These are phyloP conservation scores for Tricholoma matsutake DNA, from an alignment of 768 basidiomycete genomes.

Conservation along the genomic window DNA sequence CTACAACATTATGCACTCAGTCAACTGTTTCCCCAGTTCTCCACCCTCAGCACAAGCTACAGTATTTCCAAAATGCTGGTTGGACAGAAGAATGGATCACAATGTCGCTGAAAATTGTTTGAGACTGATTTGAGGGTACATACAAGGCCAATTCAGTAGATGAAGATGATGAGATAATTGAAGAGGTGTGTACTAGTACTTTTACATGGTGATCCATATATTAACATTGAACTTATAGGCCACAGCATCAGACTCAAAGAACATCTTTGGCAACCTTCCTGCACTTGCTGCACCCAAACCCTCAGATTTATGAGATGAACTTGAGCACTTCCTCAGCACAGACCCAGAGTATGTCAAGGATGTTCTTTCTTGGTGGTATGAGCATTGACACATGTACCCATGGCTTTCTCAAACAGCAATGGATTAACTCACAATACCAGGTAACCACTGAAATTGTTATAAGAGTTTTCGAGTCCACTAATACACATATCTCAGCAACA, in stretches of 20 bases:
- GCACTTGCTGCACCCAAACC: not conserved
- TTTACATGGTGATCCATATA: not conserved
- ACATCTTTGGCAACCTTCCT: not conserved
- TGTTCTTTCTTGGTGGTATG: too few species aligned
- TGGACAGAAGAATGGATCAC: slow-evolving; percentile 31
- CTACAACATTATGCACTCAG: not conserved
- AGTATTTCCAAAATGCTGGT: slow-evolving; percentile 26
- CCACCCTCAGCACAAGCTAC: slow-evolving; percentile 32
- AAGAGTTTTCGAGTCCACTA: not conserved
- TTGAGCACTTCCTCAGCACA: slow-evolving; percentile 27
- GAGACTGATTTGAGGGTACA: slow-evolving; percentile 14
- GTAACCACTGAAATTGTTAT: not conserved
- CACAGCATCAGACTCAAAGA: not conserved
- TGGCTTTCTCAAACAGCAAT: slow-evolving; percentile 20
- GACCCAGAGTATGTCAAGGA: slow-evolving; percentile 22
- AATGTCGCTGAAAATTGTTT: slow-evolving; percentile 19
- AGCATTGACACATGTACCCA: slow-evolving; percentile 17
- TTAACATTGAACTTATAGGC: not conserved
- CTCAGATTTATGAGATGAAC: slow-evolving; percentile 19
- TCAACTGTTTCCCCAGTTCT: slow-evolving; percentile 22
- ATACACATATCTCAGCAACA: not conserved
- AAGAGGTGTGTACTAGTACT: not conserved
- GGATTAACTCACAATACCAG: too few species aligned
- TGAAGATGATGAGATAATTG: not conserved
- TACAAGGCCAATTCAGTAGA: not conserved